These are phyloP conservation scores for Cymbopogon citratus DNA, from an alignment of 176 grass and related monocot genomes.

Conservation along the genomic window DNA sequence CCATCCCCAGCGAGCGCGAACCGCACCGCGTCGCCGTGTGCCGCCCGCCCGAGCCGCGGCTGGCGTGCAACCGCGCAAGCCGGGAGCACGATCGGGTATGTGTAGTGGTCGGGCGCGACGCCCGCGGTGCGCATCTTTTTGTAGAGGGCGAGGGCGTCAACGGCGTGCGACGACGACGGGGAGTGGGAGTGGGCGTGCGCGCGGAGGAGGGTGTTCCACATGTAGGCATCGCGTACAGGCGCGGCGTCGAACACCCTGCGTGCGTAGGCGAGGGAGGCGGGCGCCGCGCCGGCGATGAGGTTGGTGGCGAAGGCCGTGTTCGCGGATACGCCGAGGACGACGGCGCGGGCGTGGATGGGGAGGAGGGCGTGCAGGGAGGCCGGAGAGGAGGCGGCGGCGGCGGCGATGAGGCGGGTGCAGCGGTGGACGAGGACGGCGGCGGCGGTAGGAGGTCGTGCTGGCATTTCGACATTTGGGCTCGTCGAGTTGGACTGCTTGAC, in stretches of 20 bases:
- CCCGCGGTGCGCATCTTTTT: slow-evolving; percentile 52
- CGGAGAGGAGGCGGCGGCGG: neutral
- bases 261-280: slow-evolving; percentile 52
- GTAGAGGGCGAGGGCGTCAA: slow-evolving; percentile 50
- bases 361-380: slow-evolving; percentile 41
- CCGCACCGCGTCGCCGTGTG: slow-evolving; percentile 55
- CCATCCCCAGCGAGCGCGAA: slow-evolving; percentile 37
- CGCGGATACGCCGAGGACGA: slow-evolving; percentile 46
- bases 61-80: slow-evolving; percentile 41
- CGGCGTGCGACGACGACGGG: neutral
- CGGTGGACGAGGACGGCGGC: neutral
- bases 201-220: slow-evolving; percentile 80
- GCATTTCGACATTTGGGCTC: slow-evolving; percentile 14
- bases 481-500: neutral
- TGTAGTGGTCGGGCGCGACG: slow-evolving; percentile 57
- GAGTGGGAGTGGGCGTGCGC: slow-evolving; percentile 32
- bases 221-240: slow-evolving; percentile 52
- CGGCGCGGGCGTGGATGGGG: slow-evolving; percentile 50
- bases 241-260: slow-evolving; percentile 62
- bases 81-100: slow-evolving; percentile 74
- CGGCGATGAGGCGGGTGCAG: neutral
- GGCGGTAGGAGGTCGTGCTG: neutral
- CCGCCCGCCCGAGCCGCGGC: slow-evolving; percentile 42
- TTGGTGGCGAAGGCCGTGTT: slow-evolving; percentile 48
- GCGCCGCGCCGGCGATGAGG: slow-evolving; percentile 34